Percentiles rank a stretch among this genome's conserved stretches.
Conservation (phyloP, 495 filamentous ascomycete genomes). For the Penicillium alfredii region DNA sequence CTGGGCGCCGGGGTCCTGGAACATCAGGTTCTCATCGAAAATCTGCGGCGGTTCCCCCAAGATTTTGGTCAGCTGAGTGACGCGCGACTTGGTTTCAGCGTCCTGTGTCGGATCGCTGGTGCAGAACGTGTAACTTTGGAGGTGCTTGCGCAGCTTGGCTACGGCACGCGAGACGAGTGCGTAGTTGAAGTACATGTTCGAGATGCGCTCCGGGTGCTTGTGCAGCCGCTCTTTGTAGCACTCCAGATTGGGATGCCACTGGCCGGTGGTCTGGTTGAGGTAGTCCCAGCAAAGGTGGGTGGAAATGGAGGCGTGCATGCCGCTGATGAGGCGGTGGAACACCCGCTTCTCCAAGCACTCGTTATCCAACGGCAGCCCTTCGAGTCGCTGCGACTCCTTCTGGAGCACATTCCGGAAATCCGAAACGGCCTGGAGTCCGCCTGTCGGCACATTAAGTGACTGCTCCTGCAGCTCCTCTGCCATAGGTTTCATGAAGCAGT, state of each 20-base stretch:
- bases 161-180: slow-evolving; percentile 85
- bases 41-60: slow-evolving; percentile 66
- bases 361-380: slow-evolving; percentile 70
- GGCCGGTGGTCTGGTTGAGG: slow-evolving; percentile 87
- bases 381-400: slow-evolving; percentile 60
- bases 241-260: slow-evolving; percentile 86
- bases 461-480: slow-evolving; percentile 36
- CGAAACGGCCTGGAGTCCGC: slow-evolving; percentile 60
- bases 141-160: slow-evolving; percentile 80
- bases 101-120: slow-evolving; percentile 78
- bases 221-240: slow-evolving; percentile 86
- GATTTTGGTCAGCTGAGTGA: slow-evolving; percentile 61
- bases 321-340: slow-evolving; percentile 89
- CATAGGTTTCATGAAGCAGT: slow-evolving; percentile 76
- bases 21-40: slow-evolving; percentile 95
- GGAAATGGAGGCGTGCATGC: slow-evolving; percentile 96
- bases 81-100: slow-evolving; percentile 66
- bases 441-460: slow-evolving; percentile 20
- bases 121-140: slow-evolving; percentile 85
- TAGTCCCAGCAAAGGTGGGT: slow-evolving; percentile 97
- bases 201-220: slow-evolving; percentile 79
- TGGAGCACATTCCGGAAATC: slow-evolving; percentile 80
- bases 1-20: slow-evolving; percentile 57
- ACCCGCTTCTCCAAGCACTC: slow-evolving; percentile 96
- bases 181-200: slow-evolving; percentile 99